A percentile compares a stretch with the other conserved stretches of the same genome.
These are phyloP conservation scores for Saccharomycopsis fibuligera DNA, from an alignment of 805 yeast species.

Conservation along the genomic window DNA sequence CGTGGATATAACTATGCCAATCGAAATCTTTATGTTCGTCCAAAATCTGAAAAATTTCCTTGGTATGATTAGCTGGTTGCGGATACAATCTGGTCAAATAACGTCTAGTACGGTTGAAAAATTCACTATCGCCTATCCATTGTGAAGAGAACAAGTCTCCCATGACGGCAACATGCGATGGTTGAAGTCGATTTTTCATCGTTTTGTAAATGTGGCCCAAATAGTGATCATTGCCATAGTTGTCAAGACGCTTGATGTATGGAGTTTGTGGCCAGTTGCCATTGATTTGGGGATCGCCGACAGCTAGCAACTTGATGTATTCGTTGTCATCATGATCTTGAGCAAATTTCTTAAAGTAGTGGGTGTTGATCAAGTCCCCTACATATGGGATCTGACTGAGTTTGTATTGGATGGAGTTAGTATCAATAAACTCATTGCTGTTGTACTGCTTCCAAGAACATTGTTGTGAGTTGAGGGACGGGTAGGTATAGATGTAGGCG, in stretches of 20 bases:
- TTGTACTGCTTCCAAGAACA: constrained; percentile 53
- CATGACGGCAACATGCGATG: constrained; percentile 80
- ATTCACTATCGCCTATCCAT: constrained; percentile 89
- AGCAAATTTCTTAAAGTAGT: constrained; percentile 25
- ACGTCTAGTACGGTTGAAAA: constrained; percentile 69
- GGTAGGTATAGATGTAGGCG: constrained; percentile 67
- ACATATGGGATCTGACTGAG: constrained; percentile 22
- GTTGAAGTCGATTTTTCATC: constrained; percentile 58
- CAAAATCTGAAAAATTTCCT: constrained; percentile 42
- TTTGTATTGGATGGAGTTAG: constrained; percentile 19
- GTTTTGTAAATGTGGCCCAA: constrained; percentile 74
- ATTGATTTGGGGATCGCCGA: constrained; percentile 96
- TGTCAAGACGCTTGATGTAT: constrained; percentile 70
- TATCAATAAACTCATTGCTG: constrained; percentile 11
- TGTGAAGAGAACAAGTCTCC: constrained; percentile 93
- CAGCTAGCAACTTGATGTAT: constrained; percentile 53
- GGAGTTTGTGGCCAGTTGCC: constrained; percentile 75
- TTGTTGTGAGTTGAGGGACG: constrained; percentile 45
- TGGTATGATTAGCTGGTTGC: constrained; percentile 45
- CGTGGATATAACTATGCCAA: constrained; percentile 41
- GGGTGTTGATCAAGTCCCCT: constrained; percentile 23
- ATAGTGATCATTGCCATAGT: constrained; percentile 83
- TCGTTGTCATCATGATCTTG: constrained; percentile 13
- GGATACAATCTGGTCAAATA: constrained; percentile 66
- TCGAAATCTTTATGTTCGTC: constrained; percentile 47